These are phyloP conservation scores for Solanum hybrid DNA, from an alignment of 305 asterid genomes.

Conservation along the genomic window DNA sequence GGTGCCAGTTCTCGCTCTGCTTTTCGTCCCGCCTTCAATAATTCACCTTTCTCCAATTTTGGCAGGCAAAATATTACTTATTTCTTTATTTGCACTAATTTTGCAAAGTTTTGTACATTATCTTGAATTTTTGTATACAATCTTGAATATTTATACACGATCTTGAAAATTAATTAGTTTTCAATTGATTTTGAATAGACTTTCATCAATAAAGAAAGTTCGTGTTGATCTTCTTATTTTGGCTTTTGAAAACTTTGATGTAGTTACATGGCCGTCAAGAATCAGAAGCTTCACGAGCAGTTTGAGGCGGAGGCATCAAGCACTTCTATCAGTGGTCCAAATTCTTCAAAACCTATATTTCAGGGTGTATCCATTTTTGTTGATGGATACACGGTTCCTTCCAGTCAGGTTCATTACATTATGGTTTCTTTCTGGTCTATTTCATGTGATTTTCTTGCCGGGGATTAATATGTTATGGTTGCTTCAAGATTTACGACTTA, in stretches of 20 bases:
- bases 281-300: slow-evolving; percentile 78
- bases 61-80: slow-evolving; percentile 40
- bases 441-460: not conserved
- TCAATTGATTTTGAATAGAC: not conserved
- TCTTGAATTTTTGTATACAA: not conserved
- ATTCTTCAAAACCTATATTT: slow-evolving; percentile 48
- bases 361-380: slow-evolving; percentile 81
- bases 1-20: slow-evolving; percentile 71
- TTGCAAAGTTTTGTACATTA: not conserved
- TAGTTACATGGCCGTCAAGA: slow-evolving; percentile 92
- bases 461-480: not conserved
- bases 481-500: not conserved
- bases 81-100: not conserved
- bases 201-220: not conserved
- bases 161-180: not conserved
- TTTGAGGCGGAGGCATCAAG: slow-evolving; percentile 83
- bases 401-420: slow-evolving; percentile 64
- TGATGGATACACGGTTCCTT: slow-evolving; percentile 95
- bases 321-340: slow-evolving; percentile 48
- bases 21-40: slow-evolving; percentile 46
- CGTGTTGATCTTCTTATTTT: not conserved
- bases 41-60: slow-evolving; percentile 74
- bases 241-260: slow-evolving; percentile 25
- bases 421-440: not conserved
- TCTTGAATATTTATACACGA: not conserved